phyloP scores from a whole-genome alignment of 352 stramenopile genomes.

The Phytopythium cucurbitacearum region DNA sequence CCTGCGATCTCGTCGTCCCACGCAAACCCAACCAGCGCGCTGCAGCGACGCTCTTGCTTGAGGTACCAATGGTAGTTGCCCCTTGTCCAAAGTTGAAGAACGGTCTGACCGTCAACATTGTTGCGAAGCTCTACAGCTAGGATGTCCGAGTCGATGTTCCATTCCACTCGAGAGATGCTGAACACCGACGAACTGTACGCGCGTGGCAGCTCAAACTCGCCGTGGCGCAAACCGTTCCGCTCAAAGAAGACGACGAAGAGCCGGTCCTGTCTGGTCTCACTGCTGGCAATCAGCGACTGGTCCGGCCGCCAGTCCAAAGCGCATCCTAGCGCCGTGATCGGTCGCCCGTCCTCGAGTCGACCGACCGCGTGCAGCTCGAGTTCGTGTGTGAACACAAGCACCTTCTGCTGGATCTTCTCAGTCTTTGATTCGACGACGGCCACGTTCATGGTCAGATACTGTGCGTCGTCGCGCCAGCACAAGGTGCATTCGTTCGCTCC shows the following conservation, averaged over 20 bases:
- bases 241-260: slow-evolving; percentile 82
- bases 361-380: slow-evolving; percentile 59
- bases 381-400: slow-evolving; percentile 53
- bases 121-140: slow-evolving; percentile 47
- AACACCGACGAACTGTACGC: slow-evolving; percentile 24
- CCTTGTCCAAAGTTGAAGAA: slow-evolving; percentile 69
- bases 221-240: slow-evolving; percentile 74
- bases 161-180: slow-evolving; percentile 31
- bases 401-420: slow-evolving; percentile 17
- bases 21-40: slow-evolving; percentile 21
- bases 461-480: slow-evolving; percentile 68
- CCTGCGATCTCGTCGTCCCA: slow-evolving; percentile 58
- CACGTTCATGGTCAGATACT: slow-evolving; percentile 67
- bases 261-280: slow-evolving; percentile 49
- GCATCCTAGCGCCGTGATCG: slow-evolving; percentile 35
- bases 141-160: slow-evolving; percentile 68
- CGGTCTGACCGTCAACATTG: slow-evolving; percentile 1
- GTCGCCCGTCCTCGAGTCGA: slow-evolving; percentile 65
- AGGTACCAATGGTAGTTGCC: slow-evolving; percentile 86
- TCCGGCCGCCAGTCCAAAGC: slow-evolving; percentile 69
- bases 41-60: slow-evolving; percentile 55
- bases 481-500: slow-evolving; percentile 3
- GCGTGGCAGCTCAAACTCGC: slow-evolving; percentile 59
- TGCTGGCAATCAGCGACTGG: slow-evolving; percentile 65
- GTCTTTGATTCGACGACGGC: not conserved